Base-by-base conservation (phyloP, 78 protist species). In the Dictyostelium purpureum region DNA sequence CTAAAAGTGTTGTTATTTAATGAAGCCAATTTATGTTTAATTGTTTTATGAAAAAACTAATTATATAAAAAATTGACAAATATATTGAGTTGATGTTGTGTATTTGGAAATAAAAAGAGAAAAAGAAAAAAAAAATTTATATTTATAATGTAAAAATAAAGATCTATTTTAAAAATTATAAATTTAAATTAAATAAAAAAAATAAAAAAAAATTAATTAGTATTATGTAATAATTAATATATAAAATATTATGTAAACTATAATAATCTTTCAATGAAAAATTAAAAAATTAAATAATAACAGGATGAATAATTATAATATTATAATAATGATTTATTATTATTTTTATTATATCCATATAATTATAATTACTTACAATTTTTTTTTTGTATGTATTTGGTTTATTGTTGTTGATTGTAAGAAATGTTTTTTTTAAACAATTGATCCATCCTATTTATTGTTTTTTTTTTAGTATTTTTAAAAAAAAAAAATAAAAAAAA, bases 1-100 rank as follows among this genome's bases (percentile, higher is more conserved):
- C 26, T 57, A 9, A 57, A 26, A n/a, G 11, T 57, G 37, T 3
- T 57, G 3, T 57, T 57, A 24, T 21, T 57, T 57, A 57, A 26
- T 35, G 71, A 63, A 63, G 71, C 71, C 71, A 63, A 63, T 63
- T 63, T 63, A 63, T 33, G 6, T 33, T 63, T 63, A 33, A 63
- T 31, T 33, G 38, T 35, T 63, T 54, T 59, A 33, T 28, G 33
- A 57, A 57, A 31, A 63, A 33, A 63, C 33, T 63, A 63, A n/a
- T n/a, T 63, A 63, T 63, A 63, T 14, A 12, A 33, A 33, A 31
- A 26, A 26, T 57, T 26, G 26, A 57, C 21, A 54, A 54, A n/a
- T 24, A 61, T 10, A 61, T 61, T 61, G 38, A 4, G 7, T n/a
- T n/a, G n/a, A n/a, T n/a, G n/a, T n/a, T n/a, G n/a, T n/a, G n/a